Conservation (phyloP, 2,329 filamentous ascomycete genomes). For the Falciphora oryzae region DNA sequence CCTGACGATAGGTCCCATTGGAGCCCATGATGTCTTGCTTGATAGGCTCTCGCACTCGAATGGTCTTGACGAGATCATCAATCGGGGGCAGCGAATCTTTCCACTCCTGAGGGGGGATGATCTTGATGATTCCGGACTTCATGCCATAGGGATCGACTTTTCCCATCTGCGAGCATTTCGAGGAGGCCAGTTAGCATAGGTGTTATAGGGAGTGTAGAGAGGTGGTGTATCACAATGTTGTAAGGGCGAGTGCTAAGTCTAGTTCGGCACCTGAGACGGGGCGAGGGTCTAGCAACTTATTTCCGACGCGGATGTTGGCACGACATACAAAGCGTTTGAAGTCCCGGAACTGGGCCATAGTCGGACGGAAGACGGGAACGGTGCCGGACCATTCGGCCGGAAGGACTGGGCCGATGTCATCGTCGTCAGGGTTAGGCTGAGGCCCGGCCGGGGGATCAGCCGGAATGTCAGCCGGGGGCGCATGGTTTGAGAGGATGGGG, state of each 20-base stretch:
- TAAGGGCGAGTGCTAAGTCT: neutral
- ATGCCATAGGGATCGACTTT: constrained; percentile 93
- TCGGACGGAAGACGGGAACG: constrained; percentile 91
- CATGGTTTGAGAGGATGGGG: constrained; percentile 14
- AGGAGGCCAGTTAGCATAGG: neutral
- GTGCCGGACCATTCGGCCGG: constrained; percentile 89
- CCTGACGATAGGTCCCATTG: constrained; percentile 91
- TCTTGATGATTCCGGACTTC: constrained; percentile 95
- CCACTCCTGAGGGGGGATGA: constrained; percentile 93
- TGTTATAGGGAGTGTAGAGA: neutral
- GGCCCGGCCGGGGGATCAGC: constrained; percentile 13
- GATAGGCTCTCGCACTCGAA: constrained; percentile 93
- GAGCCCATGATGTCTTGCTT: constrained; percentile 97
- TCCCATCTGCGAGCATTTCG: constrained; percentile 48
- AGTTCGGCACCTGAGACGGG: neutral
- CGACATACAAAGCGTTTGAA: constrained; percentile 75
- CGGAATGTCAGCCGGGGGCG: constrained; percentile 9
- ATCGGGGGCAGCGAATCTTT: constrained; percentile 71
- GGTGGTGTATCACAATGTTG: neutral
- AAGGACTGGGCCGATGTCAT: constrained; percentile 68
- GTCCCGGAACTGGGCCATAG: constrained; percentile 89
- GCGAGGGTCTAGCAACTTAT: neutral
- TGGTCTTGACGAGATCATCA: constrained; percentile 81
- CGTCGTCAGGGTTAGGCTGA: constrained; percentile 15
- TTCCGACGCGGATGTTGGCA: neutral